A percentile compares a stretch with the other conserved stretches of the same genome.
Conservation (phyloP, 305 asterid species). For the Caryopteris hybrid region DNA sequence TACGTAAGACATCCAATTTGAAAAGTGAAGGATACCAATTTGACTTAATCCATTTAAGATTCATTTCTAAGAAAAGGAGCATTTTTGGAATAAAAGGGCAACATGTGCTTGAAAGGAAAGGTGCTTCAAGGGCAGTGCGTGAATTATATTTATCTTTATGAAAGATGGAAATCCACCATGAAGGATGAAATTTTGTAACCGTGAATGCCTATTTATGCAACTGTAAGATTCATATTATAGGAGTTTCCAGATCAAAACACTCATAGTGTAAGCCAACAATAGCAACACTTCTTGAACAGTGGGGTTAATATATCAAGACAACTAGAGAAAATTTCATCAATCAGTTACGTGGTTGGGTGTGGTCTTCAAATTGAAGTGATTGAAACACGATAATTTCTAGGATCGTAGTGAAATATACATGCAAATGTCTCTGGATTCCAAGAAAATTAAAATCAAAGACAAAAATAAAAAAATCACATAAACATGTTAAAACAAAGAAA, state of each 20-base stretch:
- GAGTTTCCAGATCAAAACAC: not conserved
- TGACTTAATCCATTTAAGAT: constrained; percentile 7
- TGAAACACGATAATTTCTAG: not conserved
- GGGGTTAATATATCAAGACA: not conserved
- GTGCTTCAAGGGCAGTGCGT: constrained; percentile 1
- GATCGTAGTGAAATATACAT: not conserved
- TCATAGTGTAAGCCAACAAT: not conserved
- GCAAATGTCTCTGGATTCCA: not conserved
- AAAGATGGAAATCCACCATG: not conserved
- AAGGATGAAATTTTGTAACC: not conserved
- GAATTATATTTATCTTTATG: not conserved
- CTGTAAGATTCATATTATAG: not conserved
- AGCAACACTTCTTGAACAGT: not conserved
- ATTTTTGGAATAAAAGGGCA: not conserved
- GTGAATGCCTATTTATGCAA: not conserved
- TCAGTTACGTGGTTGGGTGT: not conserved
- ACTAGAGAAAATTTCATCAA: not conserved
- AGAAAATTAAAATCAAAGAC: not conserved
- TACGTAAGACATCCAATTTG: constrained; percentile 2
- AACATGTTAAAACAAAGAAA: not conserved
- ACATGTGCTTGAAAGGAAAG: not conserved
- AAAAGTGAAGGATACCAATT: not conserved
- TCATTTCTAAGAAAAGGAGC: not conserved
- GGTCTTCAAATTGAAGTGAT: not conserved
- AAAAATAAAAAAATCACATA: not conserved